A percentile compares a stretch with the other conserved stretches of the same genome.
Conservation (phyloP, 306 rosid species). For the Glycine soja region DNA sequence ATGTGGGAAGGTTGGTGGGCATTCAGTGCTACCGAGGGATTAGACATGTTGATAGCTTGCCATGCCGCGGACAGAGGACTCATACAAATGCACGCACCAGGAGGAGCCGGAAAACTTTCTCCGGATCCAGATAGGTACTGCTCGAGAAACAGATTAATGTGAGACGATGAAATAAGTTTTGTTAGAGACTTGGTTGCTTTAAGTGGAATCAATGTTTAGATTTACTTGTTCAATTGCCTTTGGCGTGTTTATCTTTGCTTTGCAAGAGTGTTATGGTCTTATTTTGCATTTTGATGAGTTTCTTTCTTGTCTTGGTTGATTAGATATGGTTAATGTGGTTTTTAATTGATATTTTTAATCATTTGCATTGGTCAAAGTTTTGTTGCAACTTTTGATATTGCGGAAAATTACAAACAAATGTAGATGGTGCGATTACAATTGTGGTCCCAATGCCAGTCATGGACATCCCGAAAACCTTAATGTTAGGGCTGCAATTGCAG, state of each 20-base stretch:
- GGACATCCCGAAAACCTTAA: background rate
- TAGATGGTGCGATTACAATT: background rate
- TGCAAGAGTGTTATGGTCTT: background rate
- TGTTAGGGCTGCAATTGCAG: background rate
- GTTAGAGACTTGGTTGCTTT: background rate
- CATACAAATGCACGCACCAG: constrained; percentile 70
- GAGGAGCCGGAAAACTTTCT: constrained; percentile 52
- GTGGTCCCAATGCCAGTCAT: background rate
- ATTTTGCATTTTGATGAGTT: background rate
- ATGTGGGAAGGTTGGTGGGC: constrained; percentile 56
- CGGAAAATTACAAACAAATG: background rate
- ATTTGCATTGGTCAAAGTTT: background rate
- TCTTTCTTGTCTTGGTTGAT: constrained; percentile 13
- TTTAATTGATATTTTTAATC: background rate
- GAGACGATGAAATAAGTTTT: constrained; percentile 46
- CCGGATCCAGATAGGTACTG: constrained; percentile 45
- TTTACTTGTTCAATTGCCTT: too few species aligned
- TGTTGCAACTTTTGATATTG: background rate
- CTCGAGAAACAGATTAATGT: constrained; percentile 40
- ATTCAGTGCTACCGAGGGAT: constrained; percentile 71
- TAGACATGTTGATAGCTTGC: constrained; percentile 61
- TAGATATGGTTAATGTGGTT: background rate
- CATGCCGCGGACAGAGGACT: constrained; percentile 75
- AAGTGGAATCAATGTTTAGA: constrained; percentile 2
- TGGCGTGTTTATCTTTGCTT: too few species aligned